Percentiles rank a stretch among this genome's conserved stretches.
Evolutionary conservation across 139 green algal genomes (phyloP).

Genomic region (Ettlia oleoabundans): DNA sequence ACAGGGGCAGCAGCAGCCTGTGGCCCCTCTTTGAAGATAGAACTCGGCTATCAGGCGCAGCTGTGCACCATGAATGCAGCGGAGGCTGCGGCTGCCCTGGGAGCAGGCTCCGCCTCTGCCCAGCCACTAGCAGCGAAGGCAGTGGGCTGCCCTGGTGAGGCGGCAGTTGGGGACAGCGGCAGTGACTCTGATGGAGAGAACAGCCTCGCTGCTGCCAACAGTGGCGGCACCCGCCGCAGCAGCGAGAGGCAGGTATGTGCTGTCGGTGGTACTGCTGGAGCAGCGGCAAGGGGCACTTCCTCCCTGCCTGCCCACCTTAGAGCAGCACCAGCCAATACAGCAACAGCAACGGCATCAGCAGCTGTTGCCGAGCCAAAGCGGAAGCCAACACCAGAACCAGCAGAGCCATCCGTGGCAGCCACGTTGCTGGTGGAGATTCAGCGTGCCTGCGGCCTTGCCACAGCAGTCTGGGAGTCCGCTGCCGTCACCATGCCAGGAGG

Average conservation of each 20-base stretch:
- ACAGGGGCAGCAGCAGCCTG: not conserved
- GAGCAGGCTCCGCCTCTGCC: too few relatives aligned
- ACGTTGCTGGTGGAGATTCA: slow-evolving; percentile 10
- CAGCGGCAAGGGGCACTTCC: too few relatives aligned
- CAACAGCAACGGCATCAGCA: not conserved
- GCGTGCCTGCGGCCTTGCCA: slow-evolving; percentile 15
- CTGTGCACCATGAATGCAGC: slow-evolving; percentile 22
- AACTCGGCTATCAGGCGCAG: not conserved
- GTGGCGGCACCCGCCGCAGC: not conserved
- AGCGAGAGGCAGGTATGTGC: too few relatives aligned
- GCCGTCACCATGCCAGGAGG: not conserved
- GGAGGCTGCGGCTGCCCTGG: slow-evolving; percentile 10
- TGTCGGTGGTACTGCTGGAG: too few relatives aligned
- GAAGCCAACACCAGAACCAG: not conserved
- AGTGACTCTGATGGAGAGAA: slow-evolving; percentile 13
- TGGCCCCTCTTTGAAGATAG: slow-evolving; percentile 4
- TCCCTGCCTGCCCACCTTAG: too few relatives aligned
- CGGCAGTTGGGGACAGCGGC: too few relatives aligned
- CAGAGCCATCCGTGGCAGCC: slow-evolving; percentile 12
- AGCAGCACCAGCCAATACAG: not conserved
- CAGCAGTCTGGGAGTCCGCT: not conserved
- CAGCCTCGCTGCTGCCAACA: slow-evolving; percentile 7
- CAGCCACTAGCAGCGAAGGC: not conserved
- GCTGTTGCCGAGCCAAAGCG: not conserved
- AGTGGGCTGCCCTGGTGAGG: not conserved